Base-by-base conservation (phyloP, 75 land plant species). In the Pinus albicaulis region DNA sequence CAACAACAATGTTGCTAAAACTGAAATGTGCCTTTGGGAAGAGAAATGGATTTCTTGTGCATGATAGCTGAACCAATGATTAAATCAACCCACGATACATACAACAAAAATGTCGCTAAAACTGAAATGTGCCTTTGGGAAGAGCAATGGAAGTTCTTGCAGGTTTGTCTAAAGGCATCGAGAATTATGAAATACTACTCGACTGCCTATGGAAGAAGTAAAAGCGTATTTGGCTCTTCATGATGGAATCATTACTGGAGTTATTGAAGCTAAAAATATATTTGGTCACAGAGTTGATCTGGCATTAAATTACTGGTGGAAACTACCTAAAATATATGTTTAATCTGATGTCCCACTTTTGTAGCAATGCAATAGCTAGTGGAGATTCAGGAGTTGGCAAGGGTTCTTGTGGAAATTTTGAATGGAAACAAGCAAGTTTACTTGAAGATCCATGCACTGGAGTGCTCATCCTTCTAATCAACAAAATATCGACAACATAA, bases 61-160 rank as follows among this genome's bases (percentile, higher is more conserved):
- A 53, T 80, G 76, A 52, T 93, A 96, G 73, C 86, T 98, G 58
- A 92, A 91, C 75, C 99, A 98, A 73, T 98, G 99, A 86, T 85
- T 70, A 98, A 98, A 83, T 95, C 99, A 68, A 98, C 92, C 72
- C 98, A 93, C 76, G 99, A 98, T 16, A 88, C 92, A n/a, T 98
- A 94, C 77, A 97, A 89, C 77, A 91, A 86, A 77, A 82, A 86
- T 55, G 90, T 95, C 26, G 91, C 99, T 4, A 98, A 98, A 74
- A 93, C 99, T 70, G 99, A 98, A 79, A 95, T 98, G 98, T 98
- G 98, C 83, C 91, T 98, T 59, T 98, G 99, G 99, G 99, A 98
- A 77, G 99, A 98, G 59, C 99, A 98, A 73, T 98, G 99, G 99
- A 98, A 58, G 89, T 86, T 38, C 83, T 98, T 44, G 87, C 82